Evolutionary conservation across 495 filamentous ascomycete species (phyloP).

Genomic region (Schizothecium vesticola): DNA sequence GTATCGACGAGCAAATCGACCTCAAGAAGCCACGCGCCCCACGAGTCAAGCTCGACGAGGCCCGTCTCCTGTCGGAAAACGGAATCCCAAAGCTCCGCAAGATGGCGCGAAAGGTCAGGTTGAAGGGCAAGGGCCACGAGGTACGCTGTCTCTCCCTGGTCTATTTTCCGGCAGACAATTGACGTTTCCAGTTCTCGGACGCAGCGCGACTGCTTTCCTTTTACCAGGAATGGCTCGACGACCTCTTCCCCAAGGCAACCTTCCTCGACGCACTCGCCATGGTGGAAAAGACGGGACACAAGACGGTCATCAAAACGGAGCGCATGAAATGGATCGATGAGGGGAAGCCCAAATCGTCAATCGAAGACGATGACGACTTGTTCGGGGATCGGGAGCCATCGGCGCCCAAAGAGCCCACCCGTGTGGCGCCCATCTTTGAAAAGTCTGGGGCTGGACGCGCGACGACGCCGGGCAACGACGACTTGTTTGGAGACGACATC

Average conservation of each 20-base stretch:
- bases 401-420: slow-evolving; percentile 27
- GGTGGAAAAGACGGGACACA: slow-evolving; percentile 91
- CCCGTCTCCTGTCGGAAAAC: slow-evolving; percentile 65
- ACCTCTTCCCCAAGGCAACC: slow-evolving; percentile 89
- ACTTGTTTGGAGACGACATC: slow-evolving; percentile 36
- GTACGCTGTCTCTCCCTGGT: slow-evolving; percentile 36
- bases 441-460: slow-evolving; percentile 17
- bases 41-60: slow-evolving; percentile 80
- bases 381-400: slow-evolving; percentile 13
- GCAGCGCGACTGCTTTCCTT: slow-evolving; percentile 74
- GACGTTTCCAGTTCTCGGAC: slow-evolving; percentile 66
- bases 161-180: background rate
- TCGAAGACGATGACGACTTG: slow-evolving; percentile 48
- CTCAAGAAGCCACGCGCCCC: slow-evolving; percentile 67
- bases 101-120: slow-evolving; percentile 64
- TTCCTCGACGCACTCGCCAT: slow-evolving; percentile 87
- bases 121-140: slow-evolving; percentile 94
- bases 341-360: slow-evolving; percentile 47
- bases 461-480: slow-evolving; percentile 28
- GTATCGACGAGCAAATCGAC: slow-evolving; percentile 83
- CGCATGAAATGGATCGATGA: slow-evolving; percentile 75
- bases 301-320: slow-evolving; percentile 65
- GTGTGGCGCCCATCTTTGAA: slow-evolving; percentile 48
- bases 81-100: slow-evolving; percentile 79
- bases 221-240: slow-evolving; percentile 96